Base-by-base conservation (phyloP, 257 asterid species). In the Nicotiana noctiflora region DNA sequence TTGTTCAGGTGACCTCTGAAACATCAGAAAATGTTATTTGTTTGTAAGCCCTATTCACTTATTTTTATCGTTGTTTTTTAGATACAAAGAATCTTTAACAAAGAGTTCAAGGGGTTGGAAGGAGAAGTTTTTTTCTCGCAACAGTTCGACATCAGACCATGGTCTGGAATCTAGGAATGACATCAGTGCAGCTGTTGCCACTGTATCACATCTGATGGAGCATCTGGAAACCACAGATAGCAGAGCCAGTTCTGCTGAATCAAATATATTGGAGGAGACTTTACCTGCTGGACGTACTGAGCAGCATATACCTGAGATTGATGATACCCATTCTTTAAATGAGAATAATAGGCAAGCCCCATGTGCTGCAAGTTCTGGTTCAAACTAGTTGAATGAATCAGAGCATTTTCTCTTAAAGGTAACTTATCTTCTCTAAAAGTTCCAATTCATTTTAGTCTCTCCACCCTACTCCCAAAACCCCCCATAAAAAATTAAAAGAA, bases 31-130 rank as follows among this genome's bases (percentile, higher is more conserved):
- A 14, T 7, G 13, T 46, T 44, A 52, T 29, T 59, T 66, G 40
- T 60, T 49, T 60, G 64, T 5, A 14, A 67, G 34, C 14, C 32
- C 25, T n/a, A 5, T 67, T 75, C 66, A 32, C 80, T 44, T 14
- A 2, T 76, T 75, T 60, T 60, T n/a, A 53, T 3, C 14, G 15
- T 55, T 1, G 5, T 18, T 78, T 56, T 56, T 27, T 59, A 93
- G 98, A 81, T 93, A 91, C 91, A 93, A 92, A 89, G 97, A 92
- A 17, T 89, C 97, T 2, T 89, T 95, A 85, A 89, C 91, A 9
- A 95, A 91, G 91, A 93, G 94, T 91, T 93, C 98, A 25, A 90
- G 92, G 86, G 93, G 99, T 67, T 95, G 97, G 99, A 95, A 90
- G 87, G 99, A 96, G 90, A 93, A 90, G 84, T 88, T 93, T 81